Conservation (phyloP, 345 rosid species). For the Syzygium oleosum region DNA sequence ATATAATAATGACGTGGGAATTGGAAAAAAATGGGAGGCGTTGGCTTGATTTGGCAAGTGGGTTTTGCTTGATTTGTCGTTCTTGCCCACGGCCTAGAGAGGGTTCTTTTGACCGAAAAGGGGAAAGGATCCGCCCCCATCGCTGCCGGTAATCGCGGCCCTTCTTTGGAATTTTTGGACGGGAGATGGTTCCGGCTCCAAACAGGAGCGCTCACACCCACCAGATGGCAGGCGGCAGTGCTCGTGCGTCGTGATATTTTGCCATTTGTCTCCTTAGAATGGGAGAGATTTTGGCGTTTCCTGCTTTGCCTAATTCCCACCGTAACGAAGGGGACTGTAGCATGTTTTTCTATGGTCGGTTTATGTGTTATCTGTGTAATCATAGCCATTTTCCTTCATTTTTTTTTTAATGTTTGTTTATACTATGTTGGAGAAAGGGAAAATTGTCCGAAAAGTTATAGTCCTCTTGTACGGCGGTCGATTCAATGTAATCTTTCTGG, state of each 20-base stretch:
- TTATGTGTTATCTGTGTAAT: neutral
- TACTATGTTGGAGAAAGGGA: neutral
- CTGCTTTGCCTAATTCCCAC: neutral
- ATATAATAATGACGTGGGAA: neutral
- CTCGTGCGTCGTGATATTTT: neutral
- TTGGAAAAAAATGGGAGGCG: neutral
- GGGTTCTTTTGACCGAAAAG: neutral
- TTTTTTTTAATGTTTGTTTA: neutral
- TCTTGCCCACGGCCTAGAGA: neutral
- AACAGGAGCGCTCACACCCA: neutral
- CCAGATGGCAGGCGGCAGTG: neutral
- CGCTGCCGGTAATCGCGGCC: neutral
- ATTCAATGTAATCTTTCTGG: neutral
- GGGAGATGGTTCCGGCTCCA: neutral
- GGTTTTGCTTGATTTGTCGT: neutral
- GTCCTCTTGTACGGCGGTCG: accelerated
- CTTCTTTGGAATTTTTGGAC: neutral
- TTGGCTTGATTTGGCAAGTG: neutral
- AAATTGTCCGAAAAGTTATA: neutral
- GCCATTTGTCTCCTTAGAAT: neutral
- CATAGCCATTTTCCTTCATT: neutral
- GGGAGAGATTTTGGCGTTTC: neutral
- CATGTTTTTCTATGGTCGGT: neutral
- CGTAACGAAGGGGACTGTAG: neutral
- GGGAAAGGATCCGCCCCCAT: neutral